These are phyloP conservation scores for Calonectria hawksworthii DNA, from an alignment of 2,329 filamentous ascomycete genomes.

Conservation along the genomic window DNA sequence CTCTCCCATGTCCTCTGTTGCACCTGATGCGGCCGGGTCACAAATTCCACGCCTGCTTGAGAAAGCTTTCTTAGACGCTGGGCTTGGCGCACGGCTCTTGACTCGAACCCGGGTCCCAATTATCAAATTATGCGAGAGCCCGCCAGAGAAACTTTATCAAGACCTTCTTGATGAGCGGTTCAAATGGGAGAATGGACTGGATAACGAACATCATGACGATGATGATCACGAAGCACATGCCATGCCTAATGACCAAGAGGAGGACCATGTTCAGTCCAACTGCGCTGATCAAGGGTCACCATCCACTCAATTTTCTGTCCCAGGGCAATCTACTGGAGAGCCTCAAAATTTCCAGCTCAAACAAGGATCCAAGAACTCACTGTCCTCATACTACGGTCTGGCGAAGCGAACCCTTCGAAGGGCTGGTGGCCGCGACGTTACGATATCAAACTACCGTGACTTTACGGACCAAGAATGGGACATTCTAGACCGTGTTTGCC, in stretches of 20 bases:
- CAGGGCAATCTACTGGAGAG: slow-evolving; percentile 30
- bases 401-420: slow-evolving; percentile 66
- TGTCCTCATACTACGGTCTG: slow-evolving; percentile 61
- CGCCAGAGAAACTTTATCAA: slow-evolving; percentile 70
- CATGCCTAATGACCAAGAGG: slow-evolving; percentile 40
- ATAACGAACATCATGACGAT: slow-evolving; percentile 55
- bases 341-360: slow-evolving; percentile 52
- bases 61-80: slow-evolving; percentile 78
- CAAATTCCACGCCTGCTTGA: slow-evolving; percentile 82
- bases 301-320: slow-evolving; percentile 38
- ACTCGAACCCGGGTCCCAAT: slow-evolving; percentile 87
- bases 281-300: slow-evolving; percentile 18
- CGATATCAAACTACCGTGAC: slow-evolving; percentile 59
- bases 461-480: slow-evolving; percentile 61
- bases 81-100: slow-evolving; percentile 82
- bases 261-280: slow-evolving; percentile 34
- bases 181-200: slow-evolving; percentile 77
- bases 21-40: slow-evolving; percentile 68
- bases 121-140: slow-evolving; percentile 85
- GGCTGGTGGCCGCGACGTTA: slow-evolving; percentile 65
- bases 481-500: slow-evolving; percentile 65
- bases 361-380: slow-evolving; percentile 57
- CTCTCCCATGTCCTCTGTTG: slow-evolving; percentile 70
- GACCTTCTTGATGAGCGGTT: slow-evolving; percentile 75
- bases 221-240: slow-evolving; percentile 51